phyloP scores from a whole-genome alignment of 176 grass and related monocot species.

The Puya raimondii region DNA sequence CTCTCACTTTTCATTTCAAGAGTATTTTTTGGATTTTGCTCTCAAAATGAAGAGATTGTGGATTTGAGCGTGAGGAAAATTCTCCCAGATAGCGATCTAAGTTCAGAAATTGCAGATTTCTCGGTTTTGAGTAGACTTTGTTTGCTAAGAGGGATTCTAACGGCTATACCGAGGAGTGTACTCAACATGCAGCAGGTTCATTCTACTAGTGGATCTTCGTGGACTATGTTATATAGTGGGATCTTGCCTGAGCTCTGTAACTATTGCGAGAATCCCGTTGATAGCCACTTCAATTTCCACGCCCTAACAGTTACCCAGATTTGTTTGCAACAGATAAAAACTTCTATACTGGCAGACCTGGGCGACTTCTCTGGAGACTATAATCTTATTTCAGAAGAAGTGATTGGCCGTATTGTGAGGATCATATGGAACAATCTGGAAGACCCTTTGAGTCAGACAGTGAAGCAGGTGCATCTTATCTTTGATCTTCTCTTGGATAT shows the following conservation, averaged over 20 bases:
- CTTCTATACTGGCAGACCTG: slow-evolving; percentile 48
- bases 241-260: slow-evolving; percentile 80
- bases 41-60: slow-evolving; percentile 9
- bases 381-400: slow-evolving; percentile 47
- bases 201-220: slow-evolving; percentile 29
- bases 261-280: slow-evolving; percentile 85
- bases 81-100: slow-evolving; percentile 44
- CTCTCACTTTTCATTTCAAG: slow-evolving; percentile 60
- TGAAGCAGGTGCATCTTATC: slow-evolving; percentile 94
- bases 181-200: slow-evolving; percentile 41
- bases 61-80: slow-evolving; percentile 1
- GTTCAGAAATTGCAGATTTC: slow-evolving; percentile 43
- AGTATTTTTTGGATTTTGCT: slow-evolving; percentile 39
- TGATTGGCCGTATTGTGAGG: slow-evolving; percentile 46
- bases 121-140: slow-evolving; percentile 86
- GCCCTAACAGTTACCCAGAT: slow-evolving; percentile 95
- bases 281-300: slow-evolving; percentile 98
- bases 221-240: slow-evolving; percentile 88
- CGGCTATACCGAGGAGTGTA: slow-evolving; percentile 61
- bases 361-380: slow-evolving; percentile 61
- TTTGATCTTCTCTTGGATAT: slow-evolving; percentile 98
- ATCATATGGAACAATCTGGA: slow-evolving; percentile 97
- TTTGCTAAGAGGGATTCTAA: slow-evolving; percentile 89
- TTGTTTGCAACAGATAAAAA: slow-evolving; percentile 97
- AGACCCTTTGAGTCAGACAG: slow-evolving; percentile 94